Evolutionary conservation across 306 rosid species (phyloP).

Genomic region (Lotus japonicus): DNA sequence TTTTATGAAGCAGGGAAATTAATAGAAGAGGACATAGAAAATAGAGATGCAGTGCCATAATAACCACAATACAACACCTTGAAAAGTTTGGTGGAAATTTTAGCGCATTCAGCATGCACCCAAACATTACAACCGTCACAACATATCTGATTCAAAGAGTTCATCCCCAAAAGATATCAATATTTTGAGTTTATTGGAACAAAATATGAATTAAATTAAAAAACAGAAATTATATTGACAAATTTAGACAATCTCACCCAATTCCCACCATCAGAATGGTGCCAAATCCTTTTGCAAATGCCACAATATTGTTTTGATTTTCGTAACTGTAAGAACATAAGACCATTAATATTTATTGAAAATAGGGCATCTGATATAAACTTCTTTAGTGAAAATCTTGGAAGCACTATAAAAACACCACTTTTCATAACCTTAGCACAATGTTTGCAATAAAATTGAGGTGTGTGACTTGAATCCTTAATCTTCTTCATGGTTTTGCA

Average conservation of each 20-base stretch:
- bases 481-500: slow-evolving; percentile 55
- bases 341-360: not conserved
- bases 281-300: slow-evolving; percentile 63
- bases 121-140: slow-evolving; percentile 98
- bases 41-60: not conserved
- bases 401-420: not conserved
- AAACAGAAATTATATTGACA: slow-evolving; percentile 4
- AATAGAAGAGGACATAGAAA: not conserved
- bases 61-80: slow-evolving; percentile 47
- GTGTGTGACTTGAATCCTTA: slow-evolving; percentile 40
- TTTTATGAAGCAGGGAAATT: not conserved
- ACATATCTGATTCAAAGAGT: slow-evolving; percentile 56
- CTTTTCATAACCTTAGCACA: slow-evolving; percentile 65
- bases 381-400: not conserved
- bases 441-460: slow-evolving; percentile 62
- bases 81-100: slow-evolving; percentile 50
- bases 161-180: slow-evolving; percentile 22
- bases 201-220: not conserved
- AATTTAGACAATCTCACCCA: slow-evolving; percentile 68
- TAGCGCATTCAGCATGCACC: slow-evolving; percentile 96
- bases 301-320: too few species aligned
- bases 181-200: not conserved
- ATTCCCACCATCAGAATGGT: slow-evolving; percentile 87
- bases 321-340: slow-evolving; percentile 39
- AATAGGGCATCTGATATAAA: slow-evolving; percentile 13